Conservation (phyloP, 2,329 filamentous ascomycete species). For the Colletotrichum orchidophilum region DNA sequence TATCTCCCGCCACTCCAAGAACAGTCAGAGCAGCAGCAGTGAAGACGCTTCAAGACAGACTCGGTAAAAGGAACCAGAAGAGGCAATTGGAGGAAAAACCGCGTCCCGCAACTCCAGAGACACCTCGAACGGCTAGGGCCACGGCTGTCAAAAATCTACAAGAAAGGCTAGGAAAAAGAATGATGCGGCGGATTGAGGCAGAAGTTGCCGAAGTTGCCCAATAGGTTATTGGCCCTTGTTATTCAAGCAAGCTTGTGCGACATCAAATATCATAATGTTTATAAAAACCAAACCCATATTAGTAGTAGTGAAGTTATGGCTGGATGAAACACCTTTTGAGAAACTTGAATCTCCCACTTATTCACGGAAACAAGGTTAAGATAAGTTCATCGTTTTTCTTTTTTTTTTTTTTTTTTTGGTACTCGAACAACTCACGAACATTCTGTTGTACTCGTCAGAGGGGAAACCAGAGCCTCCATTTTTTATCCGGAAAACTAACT, state of each 20-base stretch:
- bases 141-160: slow-evolving; percentile 12
- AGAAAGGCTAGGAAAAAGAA: slow-evolving; percentile 16
- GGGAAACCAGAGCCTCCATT: not conserved
- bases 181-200: slow-evolving; percentile 2
- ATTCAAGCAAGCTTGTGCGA: not conserved
- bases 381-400: not conserved
- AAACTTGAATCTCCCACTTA: not conserved
- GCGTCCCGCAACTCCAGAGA: not conserved
- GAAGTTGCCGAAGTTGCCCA: not conserved
- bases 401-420: not conserved
- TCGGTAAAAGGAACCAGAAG: slow-evolving; percentile 1
- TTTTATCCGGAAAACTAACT: not conserved
- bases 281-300: not conserved
- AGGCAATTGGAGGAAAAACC: not conserved
- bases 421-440: too few species aligned
- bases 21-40: slow-evolving; percentile 9
- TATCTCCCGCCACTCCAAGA: not conserved
- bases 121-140: slow-evolving; percentile 3
- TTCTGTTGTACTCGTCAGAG: not conserved
- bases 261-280: not conserved
- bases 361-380: not conserved
- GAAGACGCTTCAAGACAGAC: slow-evolving; percentile 11
- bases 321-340: not conserved
- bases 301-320: not conserved
- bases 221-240: not conserved